These are phyloP conservation scores for Sporothrix luriei DNA, from an alignment of 2,329 filamentous ascomycete species.

Conservation along the genomic window DNA sequence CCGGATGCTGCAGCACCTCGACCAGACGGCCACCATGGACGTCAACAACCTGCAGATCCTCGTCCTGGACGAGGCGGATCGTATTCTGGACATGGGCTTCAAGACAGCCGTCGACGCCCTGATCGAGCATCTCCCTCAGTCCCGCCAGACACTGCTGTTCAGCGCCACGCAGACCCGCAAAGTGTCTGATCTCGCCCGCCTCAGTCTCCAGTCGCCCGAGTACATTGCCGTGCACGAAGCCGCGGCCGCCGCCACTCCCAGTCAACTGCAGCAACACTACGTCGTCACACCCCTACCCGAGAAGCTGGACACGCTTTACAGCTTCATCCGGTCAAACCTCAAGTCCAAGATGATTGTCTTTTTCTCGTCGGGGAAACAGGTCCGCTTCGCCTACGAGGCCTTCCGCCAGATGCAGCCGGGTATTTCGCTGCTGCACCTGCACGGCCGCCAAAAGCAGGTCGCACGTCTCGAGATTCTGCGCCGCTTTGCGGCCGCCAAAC, in stretches of 20 bases:
- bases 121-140: conserved; percentile 82
- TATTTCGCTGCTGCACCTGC: conserved; percentile 87
- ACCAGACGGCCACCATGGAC: conserved; percentile 88
- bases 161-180: conserved; percentile 95
- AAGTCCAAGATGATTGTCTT: conserved; percentile 97
- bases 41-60: conserved; percentile 90
- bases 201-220: conserved; percentile 87
- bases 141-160: conserved; percentile 90
- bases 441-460: conserved; percentile 90
- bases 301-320: conserved; percentile 89
- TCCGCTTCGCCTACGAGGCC: conserved; percentile 91
- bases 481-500: conserved; percentile 77
- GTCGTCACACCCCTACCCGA: conserved; percentile 80
- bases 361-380: conserved; percentile 91
- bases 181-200: conserved; percentile 84
- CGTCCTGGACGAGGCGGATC: conserved; percentile 92
- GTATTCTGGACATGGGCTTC: conserved; percentile 98
- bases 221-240: conserved; percentile 93
- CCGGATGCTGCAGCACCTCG: conserved; percentile 91
- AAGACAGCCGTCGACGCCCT: conserved; percentile 88
- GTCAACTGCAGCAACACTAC: conserved; percentile 86
- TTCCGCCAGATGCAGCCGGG: conserved; percentile 93
- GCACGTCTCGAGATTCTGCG: conserved; percentile 85
- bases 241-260: conserved; percentile 76
- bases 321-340: conserved; percentile 86